Evolutionary conservation across 148 eudicot species (phyloP), one percentile per base, ranked within the genome.

Genomic region (Arbutus unedo): DNA sequence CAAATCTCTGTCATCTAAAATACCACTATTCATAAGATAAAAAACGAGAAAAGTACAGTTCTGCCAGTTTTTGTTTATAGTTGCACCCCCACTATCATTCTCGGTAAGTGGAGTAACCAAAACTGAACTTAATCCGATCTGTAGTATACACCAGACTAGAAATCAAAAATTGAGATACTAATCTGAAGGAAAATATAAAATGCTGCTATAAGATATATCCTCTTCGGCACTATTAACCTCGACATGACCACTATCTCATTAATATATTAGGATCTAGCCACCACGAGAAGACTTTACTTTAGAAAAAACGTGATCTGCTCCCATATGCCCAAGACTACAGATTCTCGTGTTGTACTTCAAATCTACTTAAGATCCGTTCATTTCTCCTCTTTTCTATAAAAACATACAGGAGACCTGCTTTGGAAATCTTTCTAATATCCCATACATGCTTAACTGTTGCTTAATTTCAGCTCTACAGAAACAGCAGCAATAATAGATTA

Each of bases 61-160:
- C 59, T 49, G 31, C 18, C 66, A 2, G 0, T 31, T 31, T 49
- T 55, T 41, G 31, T 56, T 43, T 57, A 59, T 50, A 55, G 43
- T 56, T 78, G 50, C 80, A 78, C 56, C 68, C 60, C 25, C 16
- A 23, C 47, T 23, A 57, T 55, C 51, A 38, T 56, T 78, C 43
- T 56, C 14, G 15, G 13, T 54, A 55, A 38, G 66, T 38, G n/a
- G 51, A n/a, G 66, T 11, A 77, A 78, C 43, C 51, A 54, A 31
- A 50, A 78, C 18, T 41, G 49, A 54, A 77, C 59, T 15, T 38
- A 77, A 55, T 77, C 79, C 66, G 41, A 77, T 15, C 66, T 18
- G 48, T 23, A 15, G 10, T 16, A 18, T 3, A 21, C 79, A 55
- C 47, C 16, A 77, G 79, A 77, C 47, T 38, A 77, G 4, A 77